Evolutionary conservation across 129 eudicot species (phyloP), one percentile per base, ranked within the genome.

Genomic region (Dittrichia graveolens): DNA sequence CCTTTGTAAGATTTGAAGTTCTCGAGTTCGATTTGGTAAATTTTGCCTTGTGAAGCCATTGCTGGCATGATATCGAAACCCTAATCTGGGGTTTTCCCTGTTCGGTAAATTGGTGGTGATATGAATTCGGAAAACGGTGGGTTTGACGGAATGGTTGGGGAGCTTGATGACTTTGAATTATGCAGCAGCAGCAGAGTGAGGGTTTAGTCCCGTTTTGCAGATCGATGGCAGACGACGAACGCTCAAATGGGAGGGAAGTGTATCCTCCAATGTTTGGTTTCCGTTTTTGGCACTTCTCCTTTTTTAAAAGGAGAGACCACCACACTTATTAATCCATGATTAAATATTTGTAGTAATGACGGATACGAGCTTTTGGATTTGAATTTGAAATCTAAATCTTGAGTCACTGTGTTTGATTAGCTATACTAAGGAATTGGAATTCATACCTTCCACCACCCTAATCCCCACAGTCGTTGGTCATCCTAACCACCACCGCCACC

Each of bases 1-100:
- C 99, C 99, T 69, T 95, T 90, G 84, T 95, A 95, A 7, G 99
- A 95, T 73, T 95, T 95, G 96, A 95, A 95, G 73, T 95, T 95
- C 69, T 88, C 96, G 46, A 95, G 96, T 65, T 95, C 99, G 74
- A 95, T 80, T 19, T 90, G 97, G 86, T 61, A 87, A 60, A 95
- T 89, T 78, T 88, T 90, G 15, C 99, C 99, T 24, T 91, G 85
- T 0, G 85, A 65, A 3, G 82, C 78, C 61, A 80, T 67, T 38
- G 85, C 67, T 58, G 92, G 86, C 91, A 85, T 83, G 67, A 40
- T 75, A n/a, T 14, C 15, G 48, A 47, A 89, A 65, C 82, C 85
- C 88, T 83, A 81, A 67, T 5, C 19, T 48, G 50, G 67, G 67
- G 48, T 69, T 80, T 47, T 57, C 73, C 38, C 67, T 6, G 46